Percentiles rank a stretch among this genome's conserved stretches.
Evolutionary conservation across 495 filamentous ascomycete species (phyloP).

Genomic region (Cenococcum geophilum): DNA sequence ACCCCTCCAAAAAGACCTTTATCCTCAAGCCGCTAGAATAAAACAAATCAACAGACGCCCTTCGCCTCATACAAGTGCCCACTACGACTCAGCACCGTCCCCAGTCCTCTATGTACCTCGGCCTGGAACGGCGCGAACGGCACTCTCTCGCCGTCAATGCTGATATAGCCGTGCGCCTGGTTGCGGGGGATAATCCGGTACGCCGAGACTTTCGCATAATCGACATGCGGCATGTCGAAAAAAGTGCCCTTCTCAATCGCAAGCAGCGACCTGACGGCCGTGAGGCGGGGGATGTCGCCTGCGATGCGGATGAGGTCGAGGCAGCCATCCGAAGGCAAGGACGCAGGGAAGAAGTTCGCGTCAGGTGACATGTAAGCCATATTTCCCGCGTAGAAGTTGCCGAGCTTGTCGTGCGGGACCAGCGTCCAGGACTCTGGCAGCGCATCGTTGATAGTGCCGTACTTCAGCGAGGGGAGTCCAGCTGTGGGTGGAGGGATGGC

Average conservation of each 20-base stretch:
- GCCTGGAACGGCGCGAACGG: constrained; percentile 86
- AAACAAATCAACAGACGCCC: constrained; percentile 16
- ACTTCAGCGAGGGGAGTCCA: constrained; percentile 66
- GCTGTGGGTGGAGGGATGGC: constrained; percentile 2
- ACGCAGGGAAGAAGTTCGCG: constrained; percentile 80
- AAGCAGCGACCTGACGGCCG: constrained; percentile 59
- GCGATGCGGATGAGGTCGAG: constrained; percentile 79
- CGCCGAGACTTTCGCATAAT: constrained; percentile 71
- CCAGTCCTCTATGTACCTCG: constrained; percentile 78
- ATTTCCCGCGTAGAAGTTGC: constrained; percentile 92
- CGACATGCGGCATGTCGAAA: constrained; percentile 71
- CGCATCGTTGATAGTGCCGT: constrained; percentile 70
- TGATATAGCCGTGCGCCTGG: constrained; percentile 69
- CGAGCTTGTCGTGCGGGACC: constrained; percentile 65
- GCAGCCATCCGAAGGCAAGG: constrained; percentile 76
- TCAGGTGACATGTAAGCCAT: constrained; percentile 89
- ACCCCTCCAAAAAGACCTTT: not conserved
- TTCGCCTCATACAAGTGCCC: constrained; percentile 64
- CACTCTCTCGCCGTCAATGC: constrained; percentile 84
- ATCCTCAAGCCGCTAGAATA: not conserved
- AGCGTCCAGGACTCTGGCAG: constrained; percentile 70
- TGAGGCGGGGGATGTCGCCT: constrained; percentile 61
- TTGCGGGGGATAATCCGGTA: constrained; percentile 76
- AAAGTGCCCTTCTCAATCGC: constrained; percentile 64
- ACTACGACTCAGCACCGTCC: constrained; percentile 71